These are phyloP conservation scores for Tubosaeta sp. DNA, from an alignment of 768 basidiomycete genomes.

Conservation along the genomic window DNA sequence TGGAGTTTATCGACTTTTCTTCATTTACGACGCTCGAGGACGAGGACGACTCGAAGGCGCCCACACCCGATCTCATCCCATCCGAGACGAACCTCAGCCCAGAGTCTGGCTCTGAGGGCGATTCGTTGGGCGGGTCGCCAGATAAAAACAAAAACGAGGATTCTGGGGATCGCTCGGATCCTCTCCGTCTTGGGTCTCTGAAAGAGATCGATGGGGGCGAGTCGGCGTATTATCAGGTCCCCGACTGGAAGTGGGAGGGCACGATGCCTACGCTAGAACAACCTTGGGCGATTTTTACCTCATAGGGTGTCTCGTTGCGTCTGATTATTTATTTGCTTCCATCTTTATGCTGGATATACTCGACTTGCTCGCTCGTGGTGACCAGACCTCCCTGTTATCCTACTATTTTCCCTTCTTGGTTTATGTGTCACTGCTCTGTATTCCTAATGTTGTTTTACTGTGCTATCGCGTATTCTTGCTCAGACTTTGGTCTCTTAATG, in stretches of 20 bases:
- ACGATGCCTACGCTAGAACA: constrained; percentile 61
- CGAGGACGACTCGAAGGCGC: constrained; percentile 64
- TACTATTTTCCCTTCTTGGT: constrained; percentile 37
- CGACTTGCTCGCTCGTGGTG: constrained; percentile 23
- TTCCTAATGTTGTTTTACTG: constrained; percentile 56
- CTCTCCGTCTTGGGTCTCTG: constrained; percentile 55
- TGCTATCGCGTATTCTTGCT: constrained; percentile 49
- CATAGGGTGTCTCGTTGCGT: constrained; percentile 25
- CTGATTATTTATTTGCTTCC: constrained; percentile 39
- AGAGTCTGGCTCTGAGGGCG: constrained; percentile 65
- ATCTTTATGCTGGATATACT: constrained; percentile 42
- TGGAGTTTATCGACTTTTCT: constrained; percentile 67
- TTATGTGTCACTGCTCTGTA: constrained; percentile 47
- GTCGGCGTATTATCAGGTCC: constrained; percentile 54
- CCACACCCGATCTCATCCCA: constrained; percentile 67
- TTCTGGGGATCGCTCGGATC: constrained; percentile 38
- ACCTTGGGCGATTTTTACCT: constrained; percentile 66
- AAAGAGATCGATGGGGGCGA: constrained; percentile 76
- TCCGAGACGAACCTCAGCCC: constrained; percentile 77
- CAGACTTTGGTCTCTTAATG: constrained; percentile 32
- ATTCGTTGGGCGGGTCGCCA: constrained; percentile 42
- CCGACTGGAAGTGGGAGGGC: constrained; percentile 71
- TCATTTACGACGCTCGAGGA: constrained; percentile 48
- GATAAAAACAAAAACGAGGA: constrained; percentile 56
- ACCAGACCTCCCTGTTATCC: constrained; percentile 33